phyloP scores from a whole-genome alignment of 495 filamentous ascomycete genomes.

The Lentithecium fluviatile region DNA sequence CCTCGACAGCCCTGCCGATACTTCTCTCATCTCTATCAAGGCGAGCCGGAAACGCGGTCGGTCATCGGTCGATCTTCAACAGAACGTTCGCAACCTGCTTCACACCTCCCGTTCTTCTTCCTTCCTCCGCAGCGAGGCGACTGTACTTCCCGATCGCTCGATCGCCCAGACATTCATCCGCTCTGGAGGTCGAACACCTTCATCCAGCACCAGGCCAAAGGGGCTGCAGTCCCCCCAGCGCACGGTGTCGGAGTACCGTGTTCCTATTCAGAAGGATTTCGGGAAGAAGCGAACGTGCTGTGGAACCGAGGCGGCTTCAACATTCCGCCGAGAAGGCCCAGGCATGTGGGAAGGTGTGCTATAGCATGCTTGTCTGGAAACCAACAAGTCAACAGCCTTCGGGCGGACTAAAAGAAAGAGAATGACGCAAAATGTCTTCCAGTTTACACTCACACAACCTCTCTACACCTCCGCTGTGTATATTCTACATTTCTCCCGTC shows the following conservation, averaged over 20 bases:
- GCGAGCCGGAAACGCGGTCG: constrained; percentile 65
- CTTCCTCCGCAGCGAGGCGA: constrained; percentile 19
- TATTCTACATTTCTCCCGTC: background rate
- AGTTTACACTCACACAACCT: no score
- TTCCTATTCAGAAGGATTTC: constrained; percentile 42
- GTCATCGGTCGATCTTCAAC: constrained; percentile 70
- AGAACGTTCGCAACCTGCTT: constrained; percentile 68
- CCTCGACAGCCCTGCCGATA: constrained; percentile 28
- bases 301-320: constrained; percentile 50
- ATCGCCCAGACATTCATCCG: constrained; percentile 33
- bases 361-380: constrained; percentile 9
- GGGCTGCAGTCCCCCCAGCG: constrained; percentile 40
- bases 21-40: constrained; percentile 38
- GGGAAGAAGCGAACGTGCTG: constrained; percentile 63
- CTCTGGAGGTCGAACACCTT: constrained; percentile 24
- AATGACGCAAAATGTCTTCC: constrained; percentile 20
- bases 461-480: no score
- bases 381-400: constrained; percentile 16
- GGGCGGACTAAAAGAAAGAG: constrained; percentile 14
- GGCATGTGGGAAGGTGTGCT: constrained; percentile 63
- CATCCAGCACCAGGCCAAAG: constrained; percentile 20
- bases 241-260: constrained; percentile 42
- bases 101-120: constrained; percentile 28
- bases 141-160: constrained; percentile 28
- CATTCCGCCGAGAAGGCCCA: constrained; percentile 50